Conservation (phyloP, 2,329 filamentous ascomycete species). For the Neonectria hederae region DNA sequence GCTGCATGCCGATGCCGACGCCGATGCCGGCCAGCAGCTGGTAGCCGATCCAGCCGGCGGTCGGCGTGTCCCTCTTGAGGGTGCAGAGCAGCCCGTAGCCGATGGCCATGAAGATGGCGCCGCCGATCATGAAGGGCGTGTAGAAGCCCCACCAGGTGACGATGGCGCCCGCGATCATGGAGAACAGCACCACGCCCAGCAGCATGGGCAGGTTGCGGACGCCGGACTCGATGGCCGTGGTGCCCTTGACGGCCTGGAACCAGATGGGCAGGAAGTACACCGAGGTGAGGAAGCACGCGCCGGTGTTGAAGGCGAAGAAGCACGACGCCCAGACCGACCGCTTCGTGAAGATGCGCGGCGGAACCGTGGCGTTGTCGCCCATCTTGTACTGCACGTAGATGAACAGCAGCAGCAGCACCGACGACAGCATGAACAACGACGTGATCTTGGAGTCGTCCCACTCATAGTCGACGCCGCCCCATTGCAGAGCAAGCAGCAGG, state of each 20-base stretch:
- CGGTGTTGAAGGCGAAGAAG: slow-evolving; percentile 51
- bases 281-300: slow-evolving; percentile 44
- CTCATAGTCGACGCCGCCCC: slow-evolving; percentile 53
- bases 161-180: slow-evolving; percentile 46
- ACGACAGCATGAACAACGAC: slow-evolving; percentile 45
- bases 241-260: slow-evolving; percentile 57
- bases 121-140: slow-evolving; percentile 53
- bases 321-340: slow-evolving; percentile 51
- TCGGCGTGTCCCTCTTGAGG: slow-evolving; percentile 46
- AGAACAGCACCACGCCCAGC: slow-evolving; percentile 48
- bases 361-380: slow-evolving; percentile 55
- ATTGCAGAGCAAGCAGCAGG: slow-evolving; percentile 61
- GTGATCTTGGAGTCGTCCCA: slow-evolving; percentile 40
- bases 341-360: slow-evolving; percentile 52
- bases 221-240: slow-evolving; percentile 51
- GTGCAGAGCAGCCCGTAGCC: slow-evolving; percentile 56
- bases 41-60: slow-evolving; percentile 55
- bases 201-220: slow-evolving; percentile 54
- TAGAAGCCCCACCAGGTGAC: slow-evolving; percentile 56
- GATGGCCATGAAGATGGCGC: slow-evolving; percentile 47
- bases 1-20: slow-evolving; percentile 56
- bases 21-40: slow-evolving; percentile 49
- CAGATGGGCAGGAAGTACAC: slow-evolving; percentile 56
- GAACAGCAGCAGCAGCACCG: slow-evolving; percentile 48
- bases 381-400: slow-evolving; percentile 51